Evolutionary conservation across 2,329 filamentous ascomycete species (phyloP), one percentile per base, ranked within the genome.

Genomic region (Colletotrichum melonis): DNA sequence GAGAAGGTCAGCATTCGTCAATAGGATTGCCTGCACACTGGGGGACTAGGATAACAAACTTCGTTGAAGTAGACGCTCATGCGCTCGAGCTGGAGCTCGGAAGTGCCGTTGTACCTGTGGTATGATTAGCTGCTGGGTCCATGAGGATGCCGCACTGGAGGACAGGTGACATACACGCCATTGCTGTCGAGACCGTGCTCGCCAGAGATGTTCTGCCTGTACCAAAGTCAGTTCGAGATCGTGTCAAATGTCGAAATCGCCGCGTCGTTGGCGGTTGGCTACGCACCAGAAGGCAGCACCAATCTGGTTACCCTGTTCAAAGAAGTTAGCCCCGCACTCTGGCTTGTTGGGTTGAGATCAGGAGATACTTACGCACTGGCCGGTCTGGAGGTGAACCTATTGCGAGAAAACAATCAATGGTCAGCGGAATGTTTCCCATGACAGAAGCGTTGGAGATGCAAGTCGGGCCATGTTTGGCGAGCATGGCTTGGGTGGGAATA

Each of bases 51-150:
- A 30, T 38, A 54, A 79, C 84, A 73, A 82, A 89, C 88, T 87
- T 90, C 88, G 82, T 98, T 95, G 93, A 98, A 98, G 92, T 98
- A 98, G 86, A 98, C 96, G 87, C 95, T 99, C 95, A 99, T 98
- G 83, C 97, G 95, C 94, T 99, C 97, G 80, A 98, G 93, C 91
- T 99, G 97, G 85, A 98, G 95, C 87, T 98, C 97, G 57, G 96
- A 98, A 80, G 94, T 95, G 84, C 97, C 97, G 87, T 97, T 97
- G 92, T 98, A 98, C 81, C 94, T 97, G 80, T 81, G 75, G 76
- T 35, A 12, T 12, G 82, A 78, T 74, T 81, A 79, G 72, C 72
- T 26, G 58, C 35, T 32, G 58, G 49, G 2, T 63, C 54, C 19
- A 77, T 62, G 74, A 56, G 68, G 70, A 69, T 42, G 52, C 63